Evolutionary conservation across 176 grass and related monocot species (phyloP), one percentile per base, ranked within the genome.

Genomic region (Ensete ventricosum): DNA sequence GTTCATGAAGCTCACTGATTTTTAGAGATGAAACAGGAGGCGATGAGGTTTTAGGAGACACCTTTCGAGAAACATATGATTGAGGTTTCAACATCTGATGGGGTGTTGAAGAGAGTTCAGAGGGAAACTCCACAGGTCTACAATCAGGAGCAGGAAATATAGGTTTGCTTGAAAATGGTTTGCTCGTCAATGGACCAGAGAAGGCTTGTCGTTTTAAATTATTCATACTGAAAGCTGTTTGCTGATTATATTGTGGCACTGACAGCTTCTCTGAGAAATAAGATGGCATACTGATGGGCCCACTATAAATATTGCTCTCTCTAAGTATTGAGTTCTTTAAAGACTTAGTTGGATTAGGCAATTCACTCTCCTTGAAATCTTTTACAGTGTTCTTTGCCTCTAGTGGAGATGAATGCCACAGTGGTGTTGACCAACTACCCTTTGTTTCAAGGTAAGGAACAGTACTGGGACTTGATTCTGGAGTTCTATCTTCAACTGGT

Each of bases 1-100:
- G 79, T 65, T 93, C 95, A 82, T 98, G 90, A 73, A 98, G 88
- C 74, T 98, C 95, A 71, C 86, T 94, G 67, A 98, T 98, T 73
- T 80, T 84, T 1, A 90, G 86, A 22, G 95, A 76, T 48, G 86
- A 84, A 55, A 83, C 69, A 9, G 93, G 87, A 14, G 82, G 34
- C 0, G 34, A 82, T 54, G 43, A 70, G 43, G 23, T 27, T 55
- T 50, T 74, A 57, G 90, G 82, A 53, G 82, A 76, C 12, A 86
- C 75, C 22, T 74, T 77, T 52, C 76, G 74, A n/a, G 80, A 76
- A 27, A 57, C 9, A 55, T 52, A 2, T 19, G 72, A 19, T 34
- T 74, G 78, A 77, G 53, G 67, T 83, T 92, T 82, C 71, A 81
- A 77, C 71, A 63, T 77, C 79, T 71, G 74, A 52, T 71, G 76